Percentiles rank a stretch among this genome's conserved stretches.
phyloP scores from a whole-genome alignment of 371 early-diverging fungal species.

The Basidiobolus meristosporus region DNA sequence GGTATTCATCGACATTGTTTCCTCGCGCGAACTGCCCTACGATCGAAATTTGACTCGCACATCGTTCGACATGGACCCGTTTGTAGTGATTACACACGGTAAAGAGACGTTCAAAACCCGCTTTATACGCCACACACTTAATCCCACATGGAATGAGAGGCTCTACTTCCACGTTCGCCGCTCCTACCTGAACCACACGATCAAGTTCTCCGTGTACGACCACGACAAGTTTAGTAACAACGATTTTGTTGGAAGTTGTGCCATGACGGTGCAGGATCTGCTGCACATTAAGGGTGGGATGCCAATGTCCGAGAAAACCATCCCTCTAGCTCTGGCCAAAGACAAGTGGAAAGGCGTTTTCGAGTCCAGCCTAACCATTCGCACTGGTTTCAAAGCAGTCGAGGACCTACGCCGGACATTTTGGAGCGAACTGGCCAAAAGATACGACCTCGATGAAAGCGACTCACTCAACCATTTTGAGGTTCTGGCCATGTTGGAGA shows the following conservation, averaged over 20 bases:
- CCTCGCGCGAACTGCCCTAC: conserved; percentile 37
- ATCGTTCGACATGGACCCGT: conserved; percentile 70
- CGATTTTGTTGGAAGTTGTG: conserved; percentile 40
- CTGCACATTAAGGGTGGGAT: conserved; percentile 1
- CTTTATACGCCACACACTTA: conserved; percentile 34
- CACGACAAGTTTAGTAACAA: conserved; percentile 55
- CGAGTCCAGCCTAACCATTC: conserved; percentile 19
- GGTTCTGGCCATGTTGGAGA: conserved; percentile 54
- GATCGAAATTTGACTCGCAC: conserved; percentile 32
- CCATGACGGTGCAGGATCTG: conserved; percentile 13
- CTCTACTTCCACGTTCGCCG: conserved; percentile 41
- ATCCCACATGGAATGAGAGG: conserved; percentile 51
- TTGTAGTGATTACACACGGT: conserved; percentile 54
- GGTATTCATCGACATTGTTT: conserved; percentile 34
- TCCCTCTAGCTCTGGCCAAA: conserved; percentile 15
- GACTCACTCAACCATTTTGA: conserved; percentile 26
- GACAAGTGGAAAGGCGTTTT: conserved; percentile 16
- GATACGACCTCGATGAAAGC: conserved; percentile 36
- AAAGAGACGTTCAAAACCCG: conserved; percentile 46
- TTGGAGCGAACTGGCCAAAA: conserved; percentile 43
- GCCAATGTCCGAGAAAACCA: neutral
- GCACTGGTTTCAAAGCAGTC: conserved; percentile 41
- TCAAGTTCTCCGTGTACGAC: conserved; percentile 56
- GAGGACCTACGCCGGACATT: conserved; percentile 43
- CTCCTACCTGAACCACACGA: conserved; percentile 24